Base-by-base conservation (phyloP, 2,329 filamentous ascomycete species). In the Phialemoniopsis sp. region DNA sequence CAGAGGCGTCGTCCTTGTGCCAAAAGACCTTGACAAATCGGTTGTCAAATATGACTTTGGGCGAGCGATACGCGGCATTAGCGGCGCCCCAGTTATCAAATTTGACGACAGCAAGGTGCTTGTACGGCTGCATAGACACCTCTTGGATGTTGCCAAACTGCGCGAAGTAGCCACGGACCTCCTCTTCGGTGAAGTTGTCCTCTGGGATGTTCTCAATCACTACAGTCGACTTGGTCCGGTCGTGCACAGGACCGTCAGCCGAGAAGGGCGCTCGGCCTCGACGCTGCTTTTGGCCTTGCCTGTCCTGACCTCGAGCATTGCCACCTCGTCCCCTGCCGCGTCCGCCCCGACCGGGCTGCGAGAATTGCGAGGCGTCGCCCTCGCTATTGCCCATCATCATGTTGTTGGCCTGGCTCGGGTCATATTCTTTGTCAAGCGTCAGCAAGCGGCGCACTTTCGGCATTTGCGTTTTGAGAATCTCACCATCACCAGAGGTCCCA, bases 11-110 rank as follows among this genome's bases (percentile, higher is more conserved):
- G 6, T 76, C 72, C 49, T 79, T 83, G 54, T 80, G 74, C 87
- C 87, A 91, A 52, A 84, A 89, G 0, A 91, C 83, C 52, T 89
- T 90, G 36, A 93, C 87, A 50, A 93, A 93, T 10, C 87, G 73
- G 50, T 91, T 93, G 52, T 90, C 85, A 54, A 91, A 93, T 33
- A 93, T 82, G 34, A 82, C 82, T 54, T 89, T 89, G 0, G 87
- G 87, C 8, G 84, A 89, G 34, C 75, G 73, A 56, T 87, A 89
- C 3, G 87, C 87, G 13, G 76, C 74, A 43, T 80, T 77, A 13
- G 87, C 87, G 13, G 78, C 64, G 7, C 72, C 71, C 73, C 82
- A 85, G 32, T 70, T 72, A 37, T 80, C 73, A 50, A 74, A 93
- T 48, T 81, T 85, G 46, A 93, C 71, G 21, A 87, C 67, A 2